Evolutionary conservation across 129 eudicot species (phyloP), one percentile per base, ranked within the genome.

Genomic region (Tagetes erecta): DNA sequence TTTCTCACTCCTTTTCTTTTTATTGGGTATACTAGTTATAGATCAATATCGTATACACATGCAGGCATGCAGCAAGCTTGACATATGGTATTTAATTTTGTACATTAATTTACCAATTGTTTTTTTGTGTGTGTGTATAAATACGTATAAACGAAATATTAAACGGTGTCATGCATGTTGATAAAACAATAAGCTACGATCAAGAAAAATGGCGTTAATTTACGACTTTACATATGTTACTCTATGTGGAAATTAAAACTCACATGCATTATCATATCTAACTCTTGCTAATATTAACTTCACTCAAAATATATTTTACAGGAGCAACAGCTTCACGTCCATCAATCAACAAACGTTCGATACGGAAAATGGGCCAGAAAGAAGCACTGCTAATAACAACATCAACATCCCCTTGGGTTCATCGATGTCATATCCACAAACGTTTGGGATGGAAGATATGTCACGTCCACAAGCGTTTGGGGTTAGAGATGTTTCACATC

Each of bases 401-500:
- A 33, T 3, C 27, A 35, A 6, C 67, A 62, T 5, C 56, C 49
- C 27, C 63, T 31, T 76, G 33, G 39, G 57, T 20, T 67, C 66
- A 40, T 13, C 31, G 42, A 53, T 8, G 5, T 49, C 49, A 49
- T 35, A 75, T 75, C 41, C 42, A 47, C 78, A 37, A 37, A 74
- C 50, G 38, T 44, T 44, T 44, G 49, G 8, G 49, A 44, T 7
- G 2, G 49, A 10, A 44, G 11, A 10, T 44, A 6, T 10, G 8
- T 44, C 49, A 44, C 49, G 8, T 44, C 49, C 6, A 7, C 10
- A 44, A 44, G 2, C 49, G 8, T 44, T 44, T 44, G 49, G 49
- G 49, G 2, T 44, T 8, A 10, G 49, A 44, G 47, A 10, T 44
- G 1, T 7, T 8, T 44, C 47, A 44, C 11, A 44, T 44, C 47